These are phyloP conservation scores for Penstemon eatonii DNA, from an alignment of 257 asterid genomes.

Conservation along the genomic window DNA sequence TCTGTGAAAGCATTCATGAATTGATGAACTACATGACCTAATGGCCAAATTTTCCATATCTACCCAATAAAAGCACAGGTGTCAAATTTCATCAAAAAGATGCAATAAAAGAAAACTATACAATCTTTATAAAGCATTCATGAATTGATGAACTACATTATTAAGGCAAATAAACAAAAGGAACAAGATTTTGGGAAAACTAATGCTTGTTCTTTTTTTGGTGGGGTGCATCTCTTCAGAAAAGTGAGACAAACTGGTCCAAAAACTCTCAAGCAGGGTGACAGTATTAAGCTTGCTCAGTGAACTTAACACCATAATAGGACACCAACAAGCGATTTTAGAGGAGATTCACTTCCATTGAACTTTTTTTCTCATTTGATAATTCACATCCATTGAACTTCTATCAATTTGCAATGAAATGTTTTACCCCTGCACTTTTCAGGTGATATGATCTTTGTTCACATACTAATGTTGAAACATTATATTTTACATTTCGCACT, in stretches of 20 bases:
- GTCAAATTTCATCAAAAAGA: slow-evolving; percentile 9
- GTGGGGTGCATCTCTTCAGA: too few relatives aligned
- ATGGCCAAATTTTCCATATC: slow-evolving; percentile 96
- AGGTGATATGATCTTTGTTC: neutral
- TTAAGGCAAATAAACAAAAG: slow-evolving; percentile 20
- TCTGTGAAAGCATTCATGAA: slow-evolving; percentile 98
- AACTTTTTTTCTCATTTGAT: too few relatives aligned
- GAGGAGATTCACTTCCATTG: neutral
- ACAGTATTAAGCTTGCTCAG: neutral
- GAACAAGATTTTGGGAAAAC: neutral
- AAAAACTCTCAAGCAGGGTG: slow-evolving; percentile 15
- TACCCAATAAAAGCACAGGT: slow-evolving; percentile 36
- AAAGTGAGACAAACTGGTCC: slow-evolving; percentile 1
- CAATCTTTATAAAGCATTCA: neutral
- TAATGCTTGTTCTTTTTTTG: too few relatives aligned
- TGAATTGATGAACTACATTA: slow-evolving; percentile 1
- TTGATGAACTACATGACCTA: slow-evolving; percentile 81
- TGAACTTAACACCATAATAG: neutral
- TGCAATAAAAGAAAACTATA: neutral
- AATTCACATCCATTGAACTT: neutral
- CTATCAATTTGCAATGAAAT: neutral
- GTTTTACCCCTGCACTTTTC: slow-evolving; percentile 4
- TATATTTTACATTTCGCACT: slow-evolving; percentile 7
- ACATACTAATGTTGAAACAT: slow-evolving; percentile 2
- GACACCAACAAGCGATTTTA: neutral